phyloP scores from a whole-genome alignment of 2,329 filamentous ascomycete genomes.

The Aureobasidium namibiae region DNA sequence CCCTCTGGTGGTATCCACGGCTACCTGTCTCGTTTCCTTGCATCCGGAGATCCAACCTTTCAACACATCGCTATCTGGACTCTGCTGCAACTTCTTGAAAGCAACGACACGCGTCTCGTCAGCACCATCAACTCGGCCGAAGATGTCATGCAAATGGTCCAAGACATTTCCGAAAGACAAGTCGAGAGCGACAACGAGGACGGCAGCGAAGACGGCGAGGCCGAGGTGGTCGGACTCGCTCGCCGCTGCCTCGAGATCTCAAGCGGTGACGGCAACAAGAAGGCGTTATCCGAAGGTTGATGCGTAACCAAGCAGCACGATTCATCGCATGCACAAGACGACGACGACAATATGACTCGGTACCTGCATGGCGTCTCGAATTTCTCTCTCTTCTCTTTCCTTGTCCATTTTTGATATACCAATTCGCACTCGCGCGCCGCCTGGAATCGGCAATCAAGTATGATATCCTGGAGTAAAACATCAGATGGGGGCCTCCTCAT shows the following conservation, averaged over 20 bases:
- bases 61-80: slow-evolving; percentile 99
- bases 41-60: slow-evolving; percentile 91
- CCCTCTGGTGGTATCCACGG: slow-evolving; percentile 92
- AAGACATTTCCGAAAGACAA: slow-evolving; percentile 79
- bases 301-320: not conserved
- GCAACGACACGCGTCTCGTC: slow-evolving; percentile 83
- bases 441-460: not conserved
- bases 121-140: slow-evolving; percentile 81
- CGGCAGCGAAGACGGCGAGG: slow-evolving; percentile 85
- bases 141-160: slow-evolving; percentile 87
- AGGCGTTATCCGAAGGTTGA: slow-evolving; percentile 69
- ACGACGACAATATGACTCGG: not conserved
- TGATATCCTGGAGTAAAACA: slow-evolving; percentile 11
- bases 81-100: slow-evolving; percentile 87
- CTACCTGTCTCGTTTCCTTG: slow-evolving; percentile 86
- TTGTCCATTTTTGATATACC: slow-evolving; percentile 13
- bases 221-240: slow-evolving; percentile 84
- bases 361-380: not conserved
- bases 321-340: not conserved
- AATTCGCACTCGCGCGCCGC: slow-evolving; percentile 7
- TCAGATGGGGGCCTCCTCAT: not conserved
- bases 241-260: slow-evolving; percentile 76
- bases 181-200: slow-evolving; percentile 81
- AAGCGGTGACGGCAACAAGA: slow-evolving; percentile 11
- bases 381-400: slow-evolving; percentile 3